Evolutionary conservation across 78 protist genomes (phyloP), one percentile per base, ranked within the genome.

Genomic region (Guillardia theta): DNA sequence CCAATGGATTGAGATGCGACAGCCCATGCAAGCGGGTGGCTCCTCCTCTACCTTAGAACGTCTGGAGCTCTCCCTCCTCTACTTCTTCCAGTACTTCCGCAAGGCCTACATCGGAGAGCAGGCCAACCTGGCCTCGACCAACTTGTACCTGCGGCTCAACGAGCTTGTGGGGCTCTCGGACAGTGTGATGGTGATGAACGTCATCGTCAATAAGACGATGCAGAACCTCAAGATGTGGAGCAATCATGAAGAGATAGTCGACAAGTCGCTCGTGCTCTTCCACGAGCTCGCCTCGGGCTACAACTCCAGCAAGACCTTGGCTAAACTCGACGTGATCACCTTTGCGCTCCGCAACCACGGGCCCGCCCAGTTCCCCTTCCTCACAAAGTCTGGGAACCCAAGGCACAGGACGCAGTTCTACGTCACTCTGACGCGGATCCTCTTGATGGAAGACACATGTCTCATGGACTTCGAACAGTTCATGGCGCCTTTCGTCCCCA

Each of bases 71-170:
- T 10, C 95, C 5, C 36, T 94, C 18, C 64, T 94, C 37, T 62
- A 88, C 93, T 94, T 94, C 76, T 30, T 94, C 53, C 83, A 90
- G 83, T 46, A 83, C 45, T 94, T 94, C 62, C 62, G 95, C 22
- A 88, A 90, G 22, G 93, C 88, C 2, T 94, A 88, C 64, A 88
- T 94, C 62, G 93, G 94, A 9, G 95, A 94, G 80, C 83, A 70
- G 83, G 83, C 83, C 45, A 70, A 70, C 41, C 46, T 70, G 41
- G 4, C 6, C 33, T 70, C 83, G 21, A 24, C 83, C 33, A 70
- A 92, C 83, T 64, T 50, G 46, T 88, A 44, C 30, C 27, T 53
- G 10, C 46, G 53, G 58, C 18, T 88, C 48, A 39, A 46, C 4
- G 93, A 88, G 62, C 93, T 19, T 41, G 53, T 47, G 37, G 93